phyloP scores from a whole-genome alignment of 192 early-diverging fungal species.

The Mortierella alpina region DNA sequence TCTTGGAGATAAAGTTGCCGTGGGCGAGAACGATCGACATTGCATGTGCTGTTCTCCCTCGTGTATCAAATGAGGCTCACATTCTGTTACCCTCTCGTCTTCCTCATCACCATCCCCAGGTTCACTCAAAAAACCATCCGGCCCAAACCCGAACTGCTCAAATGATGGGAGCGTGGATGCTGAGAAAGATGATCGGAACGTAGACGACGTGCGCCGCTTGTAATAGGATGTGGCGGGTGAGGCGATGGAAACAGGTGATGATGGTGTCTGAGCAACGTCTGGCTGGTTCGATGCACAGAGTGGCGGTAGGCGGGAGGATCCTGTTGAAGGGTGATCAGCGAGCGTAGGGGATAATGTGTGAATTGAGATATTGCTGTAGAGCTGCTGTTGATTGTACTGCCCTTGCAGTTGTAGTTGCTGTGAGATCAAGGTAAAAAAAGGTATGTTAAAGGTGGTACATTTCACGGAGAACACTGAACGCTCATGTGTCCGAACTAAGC shows the following conservation, averaged over 20 bases:
- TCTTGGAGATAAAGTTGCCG: not conserved
- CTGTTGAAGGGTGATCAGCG: no score
- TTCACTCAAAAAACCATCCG: conserved; percentile 21
- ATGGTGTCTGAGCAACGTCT: no score
- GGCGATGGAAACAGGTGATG: not conserved
- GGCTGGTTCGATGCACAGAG: no score
- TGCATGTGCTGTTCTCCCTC: no score
- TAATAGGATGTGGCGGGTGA: conserved; percentile 1
- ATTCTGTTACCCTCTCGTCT: not conserved
- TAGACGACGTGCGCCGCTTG: conserved; percentile 17
- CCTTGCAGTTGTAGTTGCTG: conserved; percentile 13
- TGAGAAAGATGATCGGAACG: conserved; percentile 32
- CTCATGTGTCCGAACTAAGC: no score
- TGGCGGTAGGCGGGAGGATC: no score
- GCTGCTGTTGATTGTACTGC: conserved; percentile 13
- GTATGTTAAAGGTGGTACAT: not conserved
- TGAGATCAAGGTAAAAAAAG: not conserved
- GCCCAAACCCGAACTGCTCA: conserved; percentile 26
- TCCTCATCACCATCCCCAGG: not conserved
- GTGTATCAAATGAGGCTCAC: no score
- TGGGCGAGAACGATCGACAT: not conserved
- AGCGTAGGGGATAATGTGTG: no score
- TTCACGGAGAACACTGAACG: not conserved
- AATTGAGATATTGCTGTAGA: not conserved
- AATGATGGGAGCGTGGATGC: conserved; percentile 9